Evolutionary conservation across 441 rosid species (phyloP).

Genomic region (Populus tomentosa): DNA sequence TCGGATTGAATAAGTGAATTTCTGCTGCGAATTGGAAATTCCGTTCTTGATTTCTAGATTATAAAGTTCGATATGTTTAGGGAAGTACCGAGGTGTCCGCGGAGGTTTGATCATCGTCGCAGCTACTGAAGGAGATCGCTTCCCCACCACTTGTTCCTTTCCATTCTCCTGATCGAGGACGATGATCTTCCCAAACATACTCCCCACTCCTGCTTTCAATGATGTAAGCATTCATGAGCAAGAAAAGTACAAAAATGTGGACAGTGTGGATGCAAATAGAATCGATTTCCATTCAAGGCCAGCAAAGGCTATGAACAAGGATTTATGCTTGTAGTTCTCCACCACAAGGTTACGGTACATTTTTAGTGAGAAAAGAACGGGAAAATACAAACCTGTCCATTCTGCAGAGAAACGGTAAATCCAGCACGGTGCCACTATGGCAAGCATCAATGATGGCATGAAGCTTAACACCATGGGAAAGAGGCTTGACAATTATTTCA

Average conservation of each 20-base stretch:
- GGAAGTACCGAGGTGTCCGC: slow-evolving; percentile 67
- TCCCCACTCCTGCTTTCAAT: slow-evolving; percentile 46
- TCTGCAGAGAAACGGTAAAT: slow-evolving; percentile 64
- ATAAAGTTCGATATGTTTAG: not conserved
- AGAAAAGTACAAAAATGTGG: not conserved
- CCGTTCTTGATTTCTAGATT: not conserved
- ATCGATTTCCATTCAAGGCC: not conserved
- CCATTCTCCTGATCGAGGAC: slow-evolving; percentile 73
- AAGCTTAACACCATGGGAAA: slow-evolving; percentile 58
- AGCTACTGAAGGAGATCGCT: slow-evolving; percentile 76
- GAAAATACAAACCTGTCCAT: slow-evolving; percentile 45
- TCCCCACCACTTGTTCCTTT: slow-evolving; percentile 90
- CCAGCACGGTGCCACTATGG: slow-evolving; percentile 77
- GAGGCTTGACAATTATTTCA: slow-evolving; percentile 61
- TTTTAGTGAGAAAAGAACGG: not conserved
- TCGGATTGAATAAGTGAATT: not conserved
- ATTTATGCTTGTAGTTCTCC: not conserved
- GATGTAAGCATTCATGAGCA: slow-evolving; percentile 9
- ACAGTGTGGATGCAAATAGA: not conserved
- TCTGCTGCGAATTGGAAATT: not conserved
- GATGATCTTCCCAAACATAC: slow-evolving; percentile 84
- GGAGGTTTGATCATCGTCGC: slow-evolving; percentile 86
- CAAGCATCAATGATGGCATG: slow-evolving; percentile 83
- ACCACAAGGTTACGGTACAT: not conserved
- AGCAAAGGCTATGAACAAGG: slow-evolving; percentile 20